Evolutionary conservation across 345 rosid species (phyloP).

Genomic region (Trapa bicornis): DNA sequence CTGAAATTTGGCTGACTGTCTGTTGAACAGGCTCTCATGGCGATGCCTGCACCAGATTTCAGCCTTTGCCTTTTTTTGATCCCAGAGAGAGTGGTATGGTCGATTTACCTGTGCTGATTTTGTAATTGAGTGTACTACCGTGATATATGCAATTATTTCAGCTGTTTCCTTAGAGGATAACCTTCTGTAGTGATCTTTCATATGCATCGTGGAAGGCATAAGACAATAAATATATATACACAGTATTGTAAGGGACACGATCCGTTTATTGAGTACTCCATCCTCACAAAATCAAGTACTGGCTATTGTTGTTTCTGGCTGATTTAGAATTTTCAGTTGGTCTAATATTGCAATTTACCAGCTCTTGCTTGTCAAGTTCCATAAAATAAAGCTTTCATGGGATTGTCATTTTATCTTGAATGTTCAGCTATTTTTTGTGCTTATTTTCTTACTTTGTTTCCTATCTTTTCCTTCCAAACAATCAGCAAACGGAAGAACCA

Average conservation of each 20-base stretch:
- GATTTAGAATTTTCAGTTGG: neutral
- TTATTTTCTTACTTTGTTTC: neutral
- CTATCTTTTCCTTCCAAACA: slow-evolving; percentile 3
- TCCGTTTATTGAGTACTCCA: too few relatives aligned
- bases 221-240: neutral
- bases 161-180: neutral
- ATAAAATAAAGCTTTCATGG: neutral
- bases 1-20: neutral
- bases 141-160: neutral
- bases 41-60: slow-evolving; percentile 96
- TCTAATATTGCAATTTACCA: neutral
- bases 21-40: slow-evolving; percentile 76
- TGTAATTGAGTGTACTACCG: neutral
- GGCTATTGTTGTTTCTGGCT: neutral
- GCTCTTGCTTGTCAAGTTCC: too few relatives aligned
- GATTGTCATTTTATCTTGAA: neutral
- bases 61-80: slow-evolving; percentile 93
- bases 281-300: neutral
- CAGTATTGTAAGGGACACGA: too few relatives aligned
- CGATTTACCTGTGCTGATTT: slow-evolving; percentile 1
- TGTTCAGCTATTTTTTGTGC: neutral
- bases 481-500: slow-evolving; percentile 97
- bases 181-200: neutral
- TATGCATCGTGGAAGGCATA: neutral
- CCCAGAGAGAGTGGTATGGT: slow-evolving; percentile 89